A percentile compares a stretch with the other conserved stretches of the same genome.
phyloP scores from a whole-genome alignment of 2,329 filamentous ascomycete species.

The Penicillium decumbens region DNA sequence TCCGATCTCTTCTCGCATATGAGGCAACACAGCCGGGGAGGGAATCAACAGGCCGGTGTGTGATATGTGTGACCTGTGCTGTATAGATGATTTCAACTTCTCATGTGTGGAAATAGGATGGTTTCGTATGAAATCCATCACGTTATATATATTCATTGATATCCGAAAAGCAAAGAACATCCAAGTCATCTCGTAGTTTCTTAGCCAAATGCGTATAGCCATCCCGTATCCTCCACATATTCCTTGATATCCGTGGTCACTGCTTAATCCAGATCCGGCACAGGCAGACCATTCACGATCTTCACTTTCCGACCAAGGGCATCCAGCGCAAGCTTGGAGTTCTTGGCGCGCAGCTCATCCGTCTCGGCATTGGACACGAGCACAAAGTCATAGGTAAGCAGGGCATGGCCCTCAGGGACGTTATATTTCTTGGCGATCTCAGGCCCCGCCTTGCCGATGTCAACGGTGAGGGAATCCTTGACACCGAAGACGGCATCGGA shows the following conservation, averaged over 20 bases:
- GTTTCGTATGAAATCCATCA: neutral
- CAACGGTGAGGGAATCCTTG: constrained; percentile 72
- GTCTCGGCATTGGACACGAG: constrained; percentile 69
- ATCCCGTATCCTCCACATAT: neutral
- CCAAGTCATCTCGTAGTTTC: neutral
- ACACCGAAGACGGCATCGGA: constrained; percentile 84
- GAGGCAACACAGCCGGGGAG: neutral
- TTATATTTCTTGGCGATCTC: constrained; percentile 58
- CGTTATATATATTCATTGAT: neutral
- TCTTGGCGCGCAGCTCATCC: constrained; percentile 58
- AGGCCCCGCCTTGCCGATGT: constrained; percentile 52
- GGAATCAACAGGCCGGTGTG: neutral
- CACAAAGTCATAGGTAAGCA: constrained; percentile 72
- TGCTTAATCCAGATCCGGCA: constrained; percentile 22
- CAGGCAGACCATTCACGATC: constrained; percentile 48
- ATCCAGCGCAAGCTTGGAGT: constrained; percentile 63
- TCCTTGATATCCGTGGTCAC: neutral
- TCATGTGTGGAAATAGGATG: neutral
- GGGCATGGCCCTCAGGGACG: constrained; percentile 58
- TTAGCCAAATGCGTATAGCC: neutral
- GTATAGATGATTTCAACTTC: neutral
- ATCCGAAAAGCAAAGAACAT: neutral
- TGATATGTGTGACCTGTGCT: neutral
- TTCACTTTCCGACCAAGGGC: constrained; percentile 65
- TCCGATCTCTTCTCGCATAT: neutral